These are phyloP conservation scores for Carex pumila DNA, from an alignment of 176 grass and related monocot species.

Conservation along the genomic window DNA sequence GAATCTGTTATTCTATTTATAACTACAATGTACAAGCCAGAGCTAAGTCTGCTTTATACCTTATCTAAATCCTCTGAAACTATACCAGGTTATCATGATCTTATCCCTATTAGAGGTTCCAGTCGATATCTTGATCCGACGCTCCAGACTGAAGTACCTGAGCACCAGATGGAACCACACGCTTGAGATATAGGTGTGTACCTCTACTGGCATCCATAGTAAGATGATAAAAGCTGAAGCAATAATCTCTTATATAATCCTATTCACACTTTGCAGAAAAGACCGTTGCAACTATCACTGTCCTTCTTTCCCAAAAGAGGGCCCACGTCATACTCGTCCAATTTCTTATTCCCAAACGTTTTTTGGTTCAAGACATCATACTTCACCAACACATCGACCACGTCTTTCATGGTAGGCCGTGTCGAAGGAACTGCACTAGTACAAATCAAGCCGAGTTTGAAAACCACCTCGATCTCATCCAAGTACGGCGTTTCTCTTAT, in stretches of 20 bases:
- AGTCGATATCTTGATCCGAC: background rate
- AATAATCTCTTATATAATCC: background rate
- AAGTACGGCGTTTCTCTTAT: slow-evolving; percentile 9
- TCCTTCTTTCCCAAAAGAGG: slow-evolving; percentile 27
- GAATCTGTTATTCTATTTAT: background rate
- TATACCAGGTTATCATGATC: background rate
- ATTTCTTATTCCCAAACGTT: background rate
- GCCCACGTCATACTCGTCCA: slow-evolving; percentile 28
- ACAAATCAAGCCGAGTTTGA: slow-evolving; percentile 18
- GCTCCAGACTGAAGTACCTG: background rate
- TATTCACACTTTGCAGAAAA: slow-evolving; percentile 1
- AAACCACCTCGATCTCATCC: slow-evolving; percentile 14
- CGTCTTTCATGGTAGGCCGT: slow-evolving; percentile 10
- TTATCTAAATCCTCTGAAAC: background rate
- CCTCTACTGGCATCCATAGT: background rate
- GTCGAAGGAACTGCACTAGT: background rate
- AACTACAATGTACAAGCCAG: background rate
- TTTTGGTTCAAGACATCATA: slow-evolving; percentile 33
- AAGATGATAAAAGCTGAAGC: background rate
- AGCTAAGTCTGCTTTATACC: background rate
- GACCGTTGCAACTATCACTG: background rate
- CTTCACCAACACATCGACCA: slow-evolving; percentile 42
- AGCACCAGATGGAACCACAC: background rate
- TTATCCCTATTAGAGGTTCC: background rate
- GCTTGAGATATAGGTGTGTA: background rate